Percentiles rank a stretch among this genome's conserved stretches.
Conservation (phyloP, 2,329 filamentous ascomycete genomes). For the Fusarium abutilonis region DNA sequence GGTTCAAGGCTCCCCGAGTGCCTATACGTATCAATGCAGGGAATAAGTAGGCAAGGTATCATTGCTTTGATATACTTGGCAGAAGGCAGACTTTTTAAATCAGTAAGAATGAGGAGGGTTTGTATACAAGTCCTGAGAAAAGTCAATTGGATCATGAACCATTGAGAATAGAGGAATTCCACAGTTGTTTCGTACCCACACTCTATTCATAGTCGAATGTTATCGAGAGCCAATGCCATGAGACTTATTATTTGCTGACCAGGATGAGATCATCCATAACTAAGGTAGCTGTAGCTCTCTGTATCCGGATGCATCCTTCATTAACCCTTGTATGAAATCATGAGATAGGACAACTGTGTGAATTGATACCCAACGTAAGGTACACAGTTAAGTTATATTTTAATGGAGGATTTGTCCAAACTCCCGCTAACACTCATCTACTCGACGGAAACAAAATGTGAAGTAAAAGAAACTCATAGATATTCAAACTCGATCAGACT, state of each 20-base stretch:
- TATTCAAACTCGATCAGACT: conserved; percentile 2
- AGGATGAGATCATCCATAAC: conserved; percentile 8
- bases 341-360: not conserved
- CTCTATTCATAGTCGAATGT: too few relatives aligned
- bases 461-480: conserved; percentile 6
- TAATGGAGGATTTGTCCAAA: conserved; percentile 21
- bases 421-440: conserved; percentile 28
- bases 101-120: not conserved
- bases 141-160: not conserved
- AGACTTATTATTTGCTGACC: conserved; percentile 27
- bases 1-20: conserved; percentile 15
- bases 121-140: not conserved
- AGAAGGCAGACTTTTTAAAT: not conserved
- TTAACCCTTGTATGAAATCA: not conserved
- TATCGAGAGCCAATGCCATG: conserved; percentile 22
- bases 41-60: not conserved
- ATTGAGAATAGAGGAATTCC: not conserved
- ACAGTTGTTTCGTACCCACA: too few relatives aligned
- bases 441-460: conserved; percentile 3
- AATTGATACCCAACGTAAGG: not conserved
- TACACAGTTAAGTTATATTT: not conserved
- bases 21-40: conserved; percentile 15
- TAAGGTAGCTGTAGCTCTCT: not conserved
- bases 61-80: not conserved
- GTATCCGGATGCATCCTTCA: not conserved